phyloP scores from a whole-genome alignment of 768 basidiomycete species.

The Tulasnella sp. region DNA sequence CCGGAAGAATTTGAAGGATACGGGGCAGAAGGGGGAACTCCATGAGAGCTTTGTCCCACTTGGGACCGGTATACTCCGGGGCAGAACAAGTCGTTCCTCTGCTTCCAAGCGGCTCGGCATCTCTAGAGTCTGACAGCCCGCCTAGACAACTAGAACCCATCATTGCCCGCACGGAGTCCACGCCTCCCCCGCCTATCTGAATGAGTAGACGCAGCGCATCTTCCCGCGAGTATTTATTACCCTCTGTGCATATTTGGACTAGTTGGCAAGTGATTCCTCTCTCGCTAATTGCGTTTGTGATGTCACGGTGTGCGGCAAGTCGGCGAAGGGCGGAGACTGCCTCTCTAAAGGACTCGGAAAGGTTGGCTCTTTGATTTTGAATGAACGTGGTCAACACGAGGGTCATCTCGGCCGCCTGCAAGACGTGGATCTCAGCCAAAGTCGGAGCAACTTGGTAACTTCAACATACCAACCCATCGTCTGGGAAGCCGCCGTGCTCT shows the following conservation, averaged over 20 bases:
- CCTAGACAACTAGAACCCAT: too few relatives aligned
- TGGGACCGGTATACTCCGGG: background rate
- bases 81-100: background rate
- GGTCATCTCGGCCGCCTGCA: background rate
- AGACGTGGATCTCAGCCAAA: background rate
- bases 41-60: background rate
- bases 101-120: background rate
- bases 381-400: background rate
- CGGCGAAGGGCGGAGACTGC: background rate
- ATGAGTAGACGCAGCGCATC: background rate
- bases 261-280: background rate
- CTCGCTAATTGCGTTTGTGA: background rate
- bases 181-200: background rate
- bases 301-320: background rate
- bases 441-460: background rate
- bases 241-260: background rate
- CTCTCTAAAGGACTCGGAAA: background rate
- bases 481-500: background rate
- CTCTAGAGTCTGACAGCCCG: too few relatives aligned
- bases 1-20: background rate
- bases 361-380: background rate
- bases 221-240: background rate
- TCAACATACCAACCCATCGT: background rate
- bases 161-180: background rate
- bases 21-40: background rate